Conservation (phyloP, 2,329 filamentous ascomycete species). For the Pseudogymnoascus sp. region DNA sequence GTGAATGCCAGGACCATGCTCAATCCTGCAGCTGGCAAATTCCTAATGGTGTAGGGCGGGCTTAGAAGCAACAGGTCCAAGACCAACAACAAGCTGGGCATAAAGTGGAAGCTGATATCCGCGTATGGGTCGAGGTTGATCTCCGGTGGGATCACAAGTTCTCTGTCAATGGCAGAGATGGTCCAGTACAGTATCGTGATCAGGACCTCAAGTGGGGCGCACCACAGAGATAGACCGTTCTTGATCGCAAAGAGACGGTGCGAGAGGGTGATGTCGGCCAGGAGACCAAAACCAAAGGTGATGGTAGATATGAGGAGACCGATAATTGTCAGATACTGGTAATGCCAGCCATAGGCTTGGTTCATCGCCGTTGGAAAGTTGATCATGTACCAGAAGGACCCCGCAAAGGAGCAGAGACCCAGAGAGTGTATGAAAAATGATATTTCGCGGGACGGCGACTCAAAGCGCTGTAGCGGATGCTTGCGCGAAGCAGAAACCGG, state of each 20-base stretch:
- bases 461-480: slow-evolving; percentile 58
- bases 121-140: slow-evolving; percentile 46
- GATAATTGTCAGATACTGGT: slow-evolving; percentile 68
- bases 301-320: slow-evolving; percentile 53
- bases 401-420: slow-evolving; percentile 45
- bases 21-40: slow-evolving; percentile 49
- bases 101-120: slow-evolving; percentile 58
- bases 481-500: slow-evolving; percentile 13
- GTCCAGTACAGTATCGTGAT: slow-evolving; percentile 69
- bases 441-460: slow-evolving; percentile 54
- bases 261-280: slow-evolving; percentile 56
- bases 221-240: slow-evolving; percentile 57
- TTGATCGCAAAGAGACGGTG: slow-evolving; percentile 54
- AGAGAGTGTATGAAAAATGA: slow-evolving; percentile 55
- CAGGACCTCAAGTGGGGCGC: slow-evolving; percentile 61
- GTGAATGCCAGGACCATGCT: slow-evolving; percentile 51
- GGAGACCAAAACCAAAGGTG: slow-evolving; percentile 53
- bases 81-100: slow-evolving; percentile 56
- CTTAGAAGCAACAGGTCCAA: slow-evolving; percentile 61
- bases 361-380: slow-evolving; percentile 45
- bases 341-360: slow-evolving; percentile 56
- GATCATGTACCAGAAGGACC: slow-evolving; percentile 45
- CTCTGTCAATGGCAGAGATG: slow-evolving; percentile 47
- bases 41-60: slow-evolving; percentile 62
- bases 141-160: slow-evolving; percentile 45